Base-by-base conservation (phyloP, 805 yeast species). In the Middelhovenomyces tepae region DNA sequence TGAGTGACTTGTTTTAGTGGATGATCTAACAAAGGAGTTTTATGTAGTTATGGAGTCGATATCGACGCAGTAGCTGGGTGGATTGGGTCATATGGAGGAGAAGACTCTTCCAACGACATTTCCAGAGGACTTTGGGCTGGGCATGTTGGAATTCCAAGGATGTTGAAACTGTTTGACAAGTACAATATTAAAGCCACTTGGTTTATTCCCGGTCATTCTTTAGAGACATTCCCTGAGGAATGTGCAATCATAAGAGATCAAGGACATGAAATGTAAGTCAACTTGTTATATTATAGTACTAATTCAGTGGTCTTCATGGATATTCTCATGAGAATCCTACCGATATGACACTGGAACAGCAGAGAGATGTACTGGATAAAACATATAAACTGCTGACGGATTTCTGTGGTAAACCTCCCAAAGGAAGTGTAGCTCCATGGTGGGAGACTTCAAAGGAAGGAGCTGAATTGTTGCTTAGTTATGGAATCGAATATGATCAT, bases 11-110 rank as follows among this genome's bases (percentile, higher is more conserved):
- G n/a, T n/a, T n/a, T n/a, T n/a, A n/a, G n/a, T n/a, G n/a, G n/a
- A n/a, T n/a, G n/a, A n/a, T n/a, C n/a, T n/a, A n/a, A n/a, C n/a
- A 60, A 61, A 55, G 57, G 59, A 35, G 57, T 56, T 34, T 44
- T 56, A 14, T 53, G 59, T 37, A 50, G 57, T 34, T 58, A 58
- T 35, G 63, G 63, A 27, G 56, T 58, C 26, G 63, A 58, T 31
- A 55, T 58, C 22, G 63, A 58, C 38, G 63, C 63, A 5, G 63
- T 58, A 18, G 49, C 58, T 9, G 61, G 60, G 2, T 58, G 63
- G 63, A 46, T 58, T 13, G 61, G 61, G 6, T 53, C 63, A 3
- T 56, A 57, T 39, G 62, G 61, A 9, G 63, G 63, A 10, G 58
- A 54, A 38, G 61, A 58, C 34, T 51, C 58, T 11, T 47, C 53